A percentile compares a stretch with the other conserved stretches of the same genome.
Conservation (phyloP, 805 yeast species). For the Komagataella kurtzmanii region DNA sequence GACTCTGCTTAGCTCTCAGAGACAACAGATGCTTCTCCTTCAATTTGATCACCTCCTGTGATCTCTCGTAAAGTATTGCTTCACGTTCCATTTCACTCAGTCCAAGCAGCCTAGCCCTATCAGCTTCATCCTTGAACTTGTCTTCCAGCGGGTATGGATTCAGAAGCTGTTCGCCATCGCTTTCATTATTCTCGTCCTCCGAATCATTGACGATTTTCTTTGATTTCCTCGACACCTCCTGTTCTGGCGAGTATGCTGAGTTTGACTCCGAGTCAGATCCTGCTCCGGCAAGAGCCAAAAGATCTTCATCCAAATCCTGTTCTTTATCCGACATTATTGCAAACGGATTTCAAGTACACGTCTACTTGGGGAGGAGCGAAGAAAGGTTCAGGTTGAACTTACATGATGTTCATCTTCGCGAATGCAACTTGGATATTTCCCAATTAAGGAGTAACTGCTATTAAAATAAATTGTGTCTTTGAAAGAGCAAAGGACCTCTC, state of each 20-base stretch:
- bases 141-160: conserved; percentile 94
- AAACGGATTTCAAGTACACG: not conserved
- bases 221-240: conserved; percentile 11
- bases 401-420: not conserved
- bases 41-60: conserved; percentile 81
- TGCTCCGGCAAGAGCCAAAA: conserved; percentile 87
- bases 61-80: conserved; percentile 79
- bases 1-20: conserved; percentile 58
- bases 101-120: conserved; percentile 45
- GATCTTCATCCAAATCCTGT: conserved; percentile 58
- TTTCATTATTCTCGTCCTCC: conserved; percentile 21
- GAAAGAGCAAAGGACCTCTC: not conserved
- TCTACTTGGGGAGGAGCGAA: not conserved
- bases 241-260: conserved; percentile 21
- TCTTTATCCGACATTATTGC: conserved; percentile 52
- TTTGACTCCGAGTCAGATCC: conserved; percentile 35
- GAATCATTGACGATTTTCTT: conserved; percentile 8
- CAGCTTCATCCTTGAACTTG: conserved; percentile 73
- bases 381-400: not conserved
- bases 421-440: not conserved
- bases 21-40: conserved; percentile 76
- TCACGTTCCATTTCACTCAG: conserved; percentile 93
- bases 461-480: not conserved
- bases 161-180: conserved; percentile 21
- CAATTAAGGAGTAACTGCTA: not conserved